A percentile compares a stretch with the other conserved stretches of the same genome.
phyloP scores from a whole-genome alignment of 371 early-diverging fungal genomes.

The Circinella minor region DNA sequence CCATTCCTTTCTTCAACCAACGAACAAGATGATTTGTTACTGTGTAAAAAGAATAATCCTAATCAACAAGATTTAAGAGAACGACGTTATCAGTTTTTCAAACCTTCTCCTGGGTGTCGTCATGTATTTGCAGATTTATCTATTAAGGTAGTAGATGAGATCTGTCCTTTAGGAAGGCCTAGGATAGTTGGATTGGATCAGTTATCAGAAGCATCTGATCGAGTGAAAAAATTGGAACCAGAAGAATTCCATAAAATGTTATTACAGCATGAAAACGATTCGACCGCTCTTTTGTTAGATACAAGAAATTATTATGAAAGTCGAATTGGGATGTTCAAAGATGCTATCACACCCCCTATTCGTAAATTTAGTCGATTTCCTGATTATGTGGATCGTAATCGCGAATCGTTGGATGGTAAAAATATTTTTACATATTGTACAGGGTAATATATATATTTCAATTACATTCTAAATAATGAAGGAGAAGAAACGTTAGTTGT shows the following conservation, averaged over 20 bases:
- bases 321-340: conserved; percentile 65
- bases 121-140: conserved; percentile 69
- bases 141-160: conserved; percentile 70
- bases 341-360: conserved; percentile 66
- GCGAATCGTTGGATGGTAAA: conserved; percentile 50
- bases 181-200: conserved; percentile 25
- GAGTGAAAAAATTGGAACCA: conserved; percentile 27
- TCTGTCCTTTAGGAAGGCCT: conserved; percentile 65
- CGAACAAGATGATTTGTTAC: not conserved
- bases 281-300: conserved; percentile 55
- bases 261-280: conserved; percentile 42
- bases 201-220: conserved; percentile 22
- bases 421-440: conserved; percentile 75
- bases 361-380: conserved; percentile 72
- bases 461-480: too few species aligned
- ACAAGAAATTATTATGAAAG: conserved; percentile 77
- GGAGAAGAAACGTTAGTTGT: not conserved
- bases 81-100: conserved; percentile 59
- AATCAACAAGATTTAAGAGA: not conserved
- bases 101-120: conserved; percentile 68
- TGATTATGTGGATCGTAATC: conserved; percentile 62
- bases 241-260: conserved; percentile 22
- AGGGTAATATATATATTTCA: conserved; percentile 46
- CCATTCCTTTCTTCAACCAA: not conserved
- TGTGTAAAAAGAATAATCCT: not conserved